Evolutionary conservation across 2,329 filamentous ascomycete genomes (phyloP).

Genomic region (Cucurbitaria berberidis): DNA sequence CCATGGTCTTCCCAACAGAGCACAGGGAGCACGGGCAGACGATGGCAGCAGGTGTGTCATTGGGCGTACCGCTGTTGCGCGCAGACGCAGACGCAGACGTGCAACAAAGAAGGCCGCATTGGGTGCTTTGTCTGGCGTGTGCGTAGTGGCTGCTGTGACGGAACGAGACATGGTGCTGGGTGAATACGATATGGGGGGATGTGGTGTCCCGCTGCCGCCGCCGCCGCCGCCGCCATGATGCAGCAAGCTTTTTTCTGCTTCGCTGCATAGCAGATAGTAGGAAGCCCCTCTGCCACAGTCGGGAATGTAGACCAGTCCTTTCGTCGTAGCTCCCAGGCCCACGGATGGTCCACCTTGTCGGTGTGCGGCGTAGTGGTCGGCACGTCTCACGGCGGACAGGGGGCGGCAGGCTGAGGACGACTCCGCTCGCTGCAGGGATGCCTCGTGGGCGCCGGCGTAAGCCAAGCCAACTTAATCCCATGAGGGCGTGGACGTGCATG

Average conservation of each 20-base stretch:
- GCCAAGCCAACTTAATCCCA: constrained; percentile 41
- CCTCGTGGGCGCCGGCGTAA: constrained; percentile 42
- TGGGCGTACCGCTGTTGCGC: constrained; percentile 18
- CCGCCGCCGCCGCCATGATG: neutral
- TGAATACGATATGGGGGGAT: constrained; percentile 9
- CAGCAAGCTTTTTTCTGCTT: neutral
- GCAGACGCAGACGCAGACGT: constrained; percentile 24
- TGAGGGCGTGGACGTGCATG: constrained; percentile 29
- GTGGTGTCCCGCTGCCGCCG: neutral
- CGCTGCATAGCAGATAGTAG: too few relatives aligned
- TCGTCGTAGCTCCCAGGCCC: neutral
- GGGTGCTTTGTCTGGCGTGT: constrained; percentile 22
- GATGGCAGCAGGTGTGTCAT: constrained; percentile 8
- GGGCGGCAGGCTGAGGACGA: constrained; percentile 13
- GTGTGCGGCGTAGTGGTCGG: constrained; percentile 17
- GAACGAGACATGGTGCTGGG: constrained; percentile 5
- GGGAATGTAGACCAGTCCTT: too few relatives aligned
- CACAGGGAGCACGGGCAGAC: constrained; percentile 2
- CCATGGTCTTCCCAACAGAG: neutral
- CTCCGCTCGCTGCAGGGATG: constrained; percentile 37
- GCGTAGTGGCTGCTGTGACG: constrained; percentile 13
- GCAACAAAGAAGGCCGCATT: constrained; percentile 20
- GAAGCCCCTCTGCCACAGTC: too few relatives aligned
- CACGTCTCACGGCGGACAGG: constrained; percentile 18
- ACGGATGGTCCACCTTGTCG: constrained; percentile 10